Base-by-base conservation (phyloP, 208 protist genomes). In the Willaertia magna region DNA sequence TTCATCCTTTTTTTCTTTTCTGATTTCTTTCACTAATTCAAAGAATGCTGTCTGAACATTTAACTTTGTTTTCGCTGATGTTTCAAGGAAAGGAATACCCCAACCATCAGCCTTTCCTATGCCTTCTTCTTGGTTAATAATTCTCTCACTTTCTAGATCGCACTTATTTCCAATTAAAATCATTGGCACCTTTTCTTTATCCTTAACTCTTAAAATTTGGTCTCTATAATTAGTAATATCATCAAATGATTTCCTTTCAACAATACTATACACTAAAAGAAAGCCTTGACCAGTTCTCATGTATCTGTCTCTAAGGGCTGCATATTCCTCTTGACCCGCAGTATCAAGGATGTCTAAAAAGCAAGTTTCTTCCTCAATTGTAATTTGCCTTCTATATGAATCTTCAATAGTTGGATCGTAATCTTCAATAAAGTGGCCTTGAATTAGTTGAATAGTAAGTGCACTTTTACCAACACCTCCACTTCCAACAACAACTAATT, bases 361-460 rank as follows among this genome's bases (percentile, higher is more conserved):
- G 26, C 85, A 88, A 26, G 67, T 76, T 30, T 90, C 59, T 22
- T 22, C 18, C 18, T 47, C 42, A 43, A 96, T 87, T 40, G 61
- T 85, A 1, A 93, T 87, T 43, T 90, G 82, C 75, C 93, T 92
- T 16, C 88, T 83, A 84, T 94, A 94, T n/a, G 86, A 88, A 79
- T 95, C 93, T 79, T 92, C 92, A 83, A 93, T 93, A n/a, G 92
- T 93, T 42, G 92, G 91, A 86, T 93, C 88, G 75, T 89, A 90
- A 9, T 90, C 47, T 30, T 90, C 61, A 49, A 90, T 9, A 34
- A 85, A 85, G 11, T 26, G 11, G 12, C 26, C 67, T 12, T 85
- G 42, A 7, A 55, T 20, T 14, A 59, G 49, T 76, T 30, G 42
- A 18, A 85, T 85, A 11, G 46, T 85, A 51, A 85, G 40, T 39